Evolutionary conservation across 108 stramenopile species (phyloP), one percentile per base, ranked within the genome.

Genomic region (Pelagomonas calceolata): DNA sequence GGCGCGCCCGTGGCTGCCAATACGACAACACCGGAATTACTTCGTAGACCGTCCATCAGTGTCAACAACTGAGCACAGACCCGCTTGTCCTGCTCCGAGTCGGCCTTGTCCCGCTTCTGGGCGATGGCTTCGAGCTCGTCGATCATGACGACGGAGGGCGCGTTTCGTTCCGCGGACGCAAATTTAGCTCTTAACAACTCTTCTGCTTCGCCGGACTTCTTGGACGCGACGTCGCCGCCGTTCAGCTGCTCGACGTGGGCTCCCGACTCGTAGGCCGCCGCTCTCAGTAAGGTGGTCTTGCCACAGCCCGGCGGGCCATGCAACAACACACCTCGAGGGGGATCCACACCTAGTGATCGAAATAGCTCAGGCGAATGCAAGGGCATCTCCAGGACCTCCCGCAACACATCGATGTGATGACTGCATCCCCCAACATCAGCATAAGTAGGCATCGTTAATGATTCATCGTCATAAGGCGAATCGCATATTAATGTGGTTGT

Each of bases 121-220:
- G 95, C 96, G 75, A 98, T 96, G 32, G 93, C 90, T 83, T 99
- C 98, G 37, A 99, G 80, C 76, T 99, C 98, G 78, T 97, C 98
- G 87, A 99, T 96, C 75, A 99, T 96, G 70, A 99, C 93, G 68
- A 97, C 95, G 36, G 94, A 80, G 36, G 95, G 94, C 43, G 90
- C 91, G 67, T 94, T 90, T 70, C 86, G 82, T 71, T 84, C 78
- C 0, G 94, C 94, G 65, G 94, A 91, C 76, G 96, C 93, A 80
- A 99, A 99, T 4, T 94, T 93, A 68, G 94, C 91, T 34, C 96
- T 87, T 15, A 99, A 73, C 77, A 95, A 95, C 26, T 92, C 90
- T 84, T 99, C 98, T 36, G 91, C 90, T 75, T 98, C 95, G 37
- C 98, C 98, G 34, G 92, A 93, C 70, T 94, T 90, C 72, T 92